A percentile compares a stretch with the other conserved stretches of the same genome.
phyloP scores from a whole-genome alignment of 768 basidiomycete genomes.

The Lactifluus echinatus region DNA sequence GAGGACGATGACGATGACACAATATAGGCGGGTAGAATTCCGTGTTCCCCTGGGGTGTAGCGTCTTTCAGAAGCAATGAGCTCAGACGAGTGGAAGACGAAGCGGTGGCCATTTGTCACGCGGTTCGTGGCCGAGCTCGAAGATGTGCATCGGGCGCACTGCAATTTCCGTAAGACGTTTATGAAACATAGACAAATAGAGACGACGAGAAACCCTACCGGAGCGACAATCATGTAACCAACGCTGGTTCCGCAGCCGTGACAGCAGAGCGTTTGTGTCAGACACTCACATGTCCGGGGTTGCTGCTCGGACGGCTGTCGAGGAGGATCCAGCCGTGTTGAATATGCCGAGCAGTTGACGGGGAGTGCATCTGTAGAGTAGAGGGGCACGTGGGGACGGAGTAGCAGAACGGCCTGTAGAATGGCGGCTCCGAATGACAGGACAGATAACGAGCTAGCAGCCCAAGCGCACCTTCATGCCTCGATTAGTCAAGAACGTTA shows the following conservation, averaged over 20 bases:
- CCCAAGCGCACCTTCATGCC: conserved; percentile 61
- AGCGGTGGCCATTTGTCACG: conserved; percentile 76
- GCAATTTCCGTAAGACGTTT: conserved; percentile 15
- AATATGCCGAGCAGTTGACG: conserved; percentile 62
- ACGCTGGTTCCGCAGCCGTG: conserved; percentile 67
- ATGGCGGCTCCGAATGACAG: conserved; percentile 2
- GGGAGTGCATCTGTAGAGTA: conserved; percentile 80
- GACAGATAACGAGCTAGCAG: neutral
- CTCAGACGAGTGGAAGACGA: conserved; percentile 76
- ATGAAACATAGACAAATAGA: neutral
- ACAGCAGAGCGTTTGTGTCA: conserved; percentile 76
- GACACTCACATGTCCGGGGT: conserved; percentile 69
- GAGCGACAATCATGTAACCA: conserved; percentile 76
- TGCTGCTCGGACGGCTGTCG: conserved; percentile 20
- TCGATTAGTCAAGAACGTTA: conserved; percentile 69
- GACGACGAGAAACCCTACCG: conserved; percentile 32
- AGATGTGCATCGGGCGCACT: conserved; percentile 67
- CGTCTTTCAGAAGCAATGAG: conserved; percentile 54
- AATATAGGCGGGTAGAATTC: conserved; percentile 24
- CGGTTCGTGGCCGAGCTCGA: conserved; percentile 59
- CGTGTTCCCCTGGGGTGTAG: conserved; percentile 55
- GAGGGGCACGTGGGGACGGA: conserved; percentile 71
- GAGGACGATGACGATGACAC: conserved; percentile 11
- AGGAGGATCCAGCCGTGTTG: conserved; percentile 33
- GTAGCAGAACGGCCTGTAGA: conserved; percentile 67